phyloP scores from a whole-genome alignment of 768 basidiomycete species.

The Boletus rubropictus region DNA sequence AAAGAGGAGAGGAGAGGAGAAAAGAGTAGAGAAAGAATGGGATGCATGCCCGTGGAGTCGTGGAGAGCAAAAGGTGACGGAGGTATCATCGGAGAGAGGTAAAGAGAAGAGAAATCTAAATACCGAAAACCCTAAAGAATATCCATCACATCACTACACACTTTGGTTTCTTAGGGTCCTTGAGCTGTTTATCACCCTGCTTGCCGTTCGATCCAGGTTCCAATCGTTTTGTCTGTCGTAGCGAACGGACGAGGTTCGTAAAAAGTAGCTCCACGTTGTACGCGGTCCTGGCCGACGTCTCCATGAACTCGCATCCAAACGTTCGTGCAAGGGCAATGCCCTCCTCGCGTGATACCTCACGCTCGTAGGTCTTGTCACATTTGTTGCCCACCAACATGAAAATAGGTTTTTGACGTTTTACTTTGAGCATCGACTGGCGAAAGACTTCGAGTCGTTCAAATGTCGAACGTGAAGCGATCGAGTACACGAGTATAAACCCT shows the following conservation, averaged over 20 bases:
- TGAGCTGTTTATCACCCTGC: slow-evolving; percentile 36
- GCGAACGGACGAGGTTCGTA: slow-evolving; percentile 75
- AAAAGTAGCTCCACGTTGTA: slow-evolving; percentile 90
- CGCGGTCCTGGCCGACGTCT: slow-evolving; percentile 94
- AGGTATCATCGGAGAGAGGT: slow-evolving; percentile 82
- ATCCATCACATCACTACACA: slow-evolving; percentile 78
- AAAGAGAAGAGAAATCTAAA: slow-evolving; percentile 64
- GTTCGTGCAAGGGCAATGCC: slow-evolving; percentile 74
- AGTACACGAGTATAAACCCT: slow-evolving; percentile 97
- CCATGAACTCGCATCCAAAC: slow-evolving; percentile 90
- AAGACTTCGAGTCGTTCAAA: slow-evolving; percentile 89
- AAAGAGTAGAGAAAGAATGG: slow-evolving; percentile 11
- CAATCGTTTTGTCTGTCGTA: slow-evolving; percentile 60
- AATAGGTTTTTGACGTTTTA: slow-evolving; percentile 78
- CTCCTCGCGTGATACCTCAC: slow-evolving; percentile 89
- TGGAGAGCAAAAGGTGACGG: slow-evolving; percentile 31
- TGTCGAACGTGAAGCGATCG: slow-evolving; percentile 88
- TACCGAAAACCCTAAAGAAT: slow-evolving; percentile 54
- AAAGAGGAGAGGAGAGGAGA: slow-evolving; percentile 3
- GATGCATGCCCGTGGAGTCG: slow-evolving; percentile 23
- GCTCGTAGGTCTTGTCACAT: slow-evolving; percentile 84
- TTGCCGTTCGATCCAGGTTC: slow-evolving; percentile 42
- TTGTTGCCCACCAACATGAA: slow-evolving; percentile 98
- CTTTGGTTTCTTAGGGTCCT: slow-evolving; percentile 46
- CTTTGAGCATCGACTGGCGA: slow-evolving; percentile 83